Percentiles rank a stretch among this genome's conserved stretches.
These are phyloP conservation scores for Syzygium jambos DNA, from an alignment of 345 rosid species.

Conservation along the genomic window DNA sequence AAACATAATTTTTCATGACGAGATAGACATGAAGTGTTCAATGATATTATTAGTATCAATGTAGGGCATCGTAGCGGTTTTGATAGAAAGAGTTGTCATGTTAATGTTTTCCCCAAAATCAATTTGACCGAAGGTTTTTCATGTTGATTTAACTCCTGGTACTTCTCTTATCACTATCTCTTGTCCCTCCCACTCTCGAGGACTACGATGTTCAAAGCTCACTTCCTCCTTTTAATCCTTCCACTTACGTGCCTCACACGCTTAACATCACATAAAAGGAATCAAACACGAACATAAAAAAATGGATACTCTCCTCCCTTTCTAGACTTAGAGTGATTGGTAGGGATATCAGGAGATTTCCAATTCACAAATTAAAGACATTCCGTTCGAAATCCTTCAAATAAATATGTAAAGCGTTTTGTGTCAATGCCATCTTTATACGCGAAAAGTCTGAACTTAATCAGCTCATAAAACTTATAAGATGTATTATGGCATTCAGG, in stretches of 20 bases:
- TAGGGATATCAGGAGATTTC: not conserved
- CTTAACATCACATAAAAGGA: not conserved
- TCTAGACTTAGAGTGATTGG: not conserved
- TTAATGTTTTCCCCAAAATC: not conserved
- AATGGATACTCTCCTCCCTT: not conserved
- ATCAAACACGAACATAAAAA: not conserved
- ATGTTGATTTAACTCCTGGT: not conserved
- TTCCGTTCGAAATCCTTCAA: not conserved
- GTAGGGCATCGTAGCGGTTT: not conserved
- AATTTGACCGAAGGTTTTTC: not conserved
- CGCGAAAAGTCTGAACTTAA: not conserved
- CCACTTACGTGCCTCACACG: not conserved
- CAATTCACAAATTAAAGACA: not conserved
- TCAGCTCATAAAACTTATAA: not conserved
- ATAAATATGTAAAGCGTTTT: not conserved
- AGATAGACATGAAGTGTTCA: not conserved
- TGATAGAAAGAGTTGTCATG: not conserved
- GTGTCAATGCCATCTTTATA: not conserved
- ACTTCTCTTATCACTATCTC: not conserved
- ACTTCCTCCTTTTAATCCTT: not conserved
- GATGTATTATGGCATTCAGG: not conserved
- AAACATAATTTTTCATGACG: not conserved
- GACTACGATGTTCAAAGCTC: not conserved
- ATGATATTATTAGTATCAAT: not conserved
- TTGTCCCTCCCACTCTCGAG: not conserved